Base-by-base conservation (phyloP, 441 rosid genomes). In the Jatropha multifida region DNA sequence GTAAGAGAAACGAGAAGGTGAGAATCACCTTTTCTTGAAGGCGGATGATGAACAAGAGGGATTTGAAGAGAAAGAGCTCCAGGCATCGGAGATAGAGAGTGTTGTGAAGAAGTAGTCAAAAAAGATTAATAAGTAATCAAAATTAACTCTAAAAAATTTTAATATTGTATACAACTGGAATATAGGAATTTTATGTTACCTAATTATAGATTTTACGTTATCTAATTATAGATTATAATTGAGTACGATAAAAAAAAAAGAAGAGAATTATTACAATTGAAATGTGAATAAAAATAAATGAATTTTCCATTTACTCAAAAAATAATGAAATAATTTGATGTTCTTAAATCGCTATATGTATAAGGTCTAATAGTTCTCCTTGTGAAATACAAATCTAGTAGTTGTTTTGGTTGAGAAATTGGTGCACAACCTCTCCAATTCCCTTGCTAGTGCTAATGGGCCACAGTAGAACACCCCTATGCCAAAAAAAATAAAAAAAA, bases 21-120 rank as follows among this genome's bases (percentile, higher is more conserved):
- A 64, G 94, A 88, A 63, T 94, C 98, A 67, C 97, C 97, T 82
- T 91, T 91, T 68, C 76, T 82, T 27, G 90, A 83, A 27, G 97
- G 97, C 27, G 91, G 98, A 76, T 94, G 97, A 66, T 94, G 98
- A 74, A 94, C 94, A n/a, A 91, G 77, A 32, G 97, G 94, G 65
- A 90, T 82, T 20, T 83, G 86, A 40, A 87, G 85, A 14, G 97
- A 92, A 44, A 91, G 80, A 63, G 91, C 90, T 81, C 88, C 79
- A 11, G 81, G 79, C 2, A 85, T 78, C 40, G 70, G 27, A 26
- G 62, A 32, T 2, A 38, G 23, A 26, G 65, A 61, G 12, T 27
- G 13, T 15, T 32, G 78, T 40, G 77, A 52, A 7, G 88, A 44
- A 20, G 58, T 69, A 68, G 89, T 55, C 13, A 23, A 64, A 74